Evolutionary conservation across 1,284 basidiomycete genomes (phyloP).

Genomic region (Sporisorium graminicola): DNA sequence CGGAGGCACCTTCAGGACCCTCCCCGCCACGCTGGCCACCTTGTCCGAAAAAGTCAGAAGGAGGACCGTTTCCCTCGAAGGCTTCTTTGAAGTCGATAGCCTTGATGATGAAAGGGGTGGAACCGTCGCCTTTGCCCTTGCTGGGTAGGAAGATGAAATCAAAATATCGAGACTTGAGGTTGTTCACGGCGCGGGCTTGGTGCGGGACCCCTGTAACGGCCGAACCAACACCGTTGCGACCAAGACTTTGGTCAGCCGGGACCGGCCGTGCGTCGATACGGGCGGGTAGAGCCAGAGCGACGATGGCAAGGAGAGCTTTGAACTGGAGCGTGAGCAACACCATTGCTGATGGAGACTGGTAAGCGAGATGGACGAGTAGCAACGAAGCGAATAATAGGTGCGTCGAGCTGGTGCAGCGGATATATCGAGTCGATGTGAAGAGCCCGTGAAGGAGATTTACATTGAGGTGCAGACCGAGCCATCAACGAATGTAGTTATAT

Average conservation of each 20-base stretch:
- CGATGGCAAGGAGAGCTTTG: constrained; percentile 17
- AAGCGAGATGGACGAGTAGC: background rate
- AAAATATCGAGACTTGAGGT: constrained; percentile 24
- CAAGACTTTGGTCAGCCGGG: background rate
- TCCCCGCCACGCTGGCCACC: constrained; percentile 3
- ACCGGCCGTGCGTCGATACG: constrained; percentile 26
- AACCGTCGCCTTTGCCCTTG: constrained; percentile 11
- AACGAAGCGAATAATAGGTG: too few relatives aligned
- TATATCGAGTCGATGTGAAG: background rate
- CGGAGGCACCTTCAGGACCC: constrained; percentile 9
- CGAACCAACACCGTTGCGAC: constrained; percentile 1
- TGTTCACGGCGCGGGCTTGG: background rate
- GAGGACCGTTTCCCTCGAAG: constrained; percentile 10
- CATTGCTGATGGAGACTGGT: constrained; percentile 17
- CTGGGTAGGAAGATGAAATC: constrained; percentile 21
- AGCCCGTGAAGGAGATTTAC: background rate
- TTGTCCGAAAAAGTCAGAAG: constrained; percentile 13
- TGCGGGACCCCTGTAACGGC: too few relatives aligned
- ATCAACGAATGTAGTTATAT: background rate
- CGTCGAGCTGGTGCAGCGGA: too few relatives aligned
- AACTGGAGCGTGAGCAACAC: constrained; percentile 16
- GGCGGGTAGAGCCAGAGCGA: constrained; percentile 22
- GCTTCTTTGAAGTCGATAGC: constrained; percentile 16
- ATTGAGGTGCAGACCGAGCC: background rate
- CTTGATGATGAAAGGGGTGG: constrained; percentile 10